Conservation (phyloP, 2,329 filamentous ascomycete species). For the Aspergillus phoenicis region DNA sequence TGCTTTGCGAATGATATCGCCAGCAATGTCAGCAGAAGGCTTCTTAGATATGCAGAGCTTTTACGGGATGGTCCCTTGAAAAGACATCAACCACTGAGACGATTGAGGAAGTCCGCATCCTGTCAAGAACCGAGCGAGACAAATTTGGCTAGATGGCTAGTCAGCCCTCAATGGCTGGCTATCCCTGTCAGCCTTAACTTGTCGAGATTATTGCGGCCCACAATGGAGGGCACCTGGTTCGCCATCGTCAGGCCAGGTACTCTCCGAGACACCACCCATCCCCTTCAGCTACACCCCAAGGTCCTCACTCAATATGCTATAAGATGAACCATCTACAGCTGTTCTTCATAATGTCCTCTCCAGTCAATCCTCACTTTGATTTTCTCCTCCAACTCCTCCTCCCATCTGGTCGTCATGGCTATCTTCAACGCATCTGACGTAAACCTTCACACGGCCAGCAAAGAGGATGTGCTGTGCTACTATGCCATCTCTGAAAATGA, state of each 20-base stretch:
- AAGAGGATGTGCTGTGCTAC: constrained; percentile 14
- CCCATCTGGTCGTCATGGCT: neutral
- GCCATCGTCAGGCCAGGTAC: neutral
- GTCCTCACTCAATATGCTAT: neutral
- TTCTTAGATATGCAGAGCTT: neutral
- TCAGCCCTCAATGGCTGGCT: neutral
- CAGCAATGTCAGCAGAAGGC: neutral
- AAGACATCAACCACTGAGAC: neutral
- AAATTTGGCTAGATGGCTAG: neutral
- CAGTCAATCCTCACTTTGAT: neutral
- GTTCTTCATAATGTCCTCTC: neutral
- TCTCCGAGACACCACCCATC: neutral
- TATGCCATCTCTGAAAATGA: constrained; percentile 15
- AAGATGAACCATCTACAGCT: neutral
- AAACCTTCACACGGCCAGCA: constrained; percentile 12
- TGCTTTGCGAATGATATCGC: neutral
- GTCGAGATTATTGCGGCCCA: neutral
- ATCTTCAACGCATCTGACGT: constrained; percentile 14
- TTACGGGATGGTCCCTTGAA: neutral
- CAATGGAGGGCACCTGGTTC: neutral
- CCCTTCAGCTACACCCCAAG: neutral
- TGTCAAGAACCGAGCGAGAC: neutral
- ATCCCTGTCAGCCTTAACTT: neutral
- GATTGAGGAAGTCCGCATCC: too few relatives aligned
- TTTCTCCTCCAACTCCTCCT: too few relatives aligned